These are phyloP conservation scores for Pholiota conissans DNA, from an alignment of 768 basidiomycete species.

Conservation along the genomic window DNA sequence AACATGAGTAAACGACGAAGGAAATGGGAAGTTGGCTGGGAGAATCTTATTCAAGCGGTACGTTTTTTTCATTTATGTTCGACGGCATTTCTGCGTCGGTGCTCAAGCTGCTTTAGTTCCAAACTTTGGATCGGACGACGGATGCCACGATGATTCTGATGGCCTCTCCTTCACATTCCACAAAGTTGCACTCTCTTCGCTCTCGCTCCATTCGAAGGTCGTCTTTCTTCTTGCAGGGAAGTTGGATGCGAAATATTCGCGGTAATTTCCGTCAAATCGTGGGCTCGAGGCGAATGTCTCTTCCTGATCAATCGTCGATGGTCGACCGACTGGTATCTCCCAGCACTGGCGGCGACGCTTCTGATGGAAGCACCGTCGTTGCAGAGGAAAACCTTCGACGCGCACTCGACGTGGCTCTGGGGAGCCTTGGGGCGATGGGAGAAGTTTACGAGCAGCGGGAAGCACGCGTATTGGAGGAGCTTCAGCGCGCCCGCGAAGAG, in stretches of 20 bases:
- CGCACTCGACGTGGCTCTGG: slow-evolving; percentile 66
- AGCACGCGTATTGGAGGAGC: slow-evolving; percentile 69
- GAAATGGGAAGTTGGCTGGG: slow-evolving; percentile 78
- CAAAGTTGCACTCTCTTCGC: slow-evolving; percentile 60
- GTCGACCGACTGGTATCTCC: slow-evolving; percentile 47
- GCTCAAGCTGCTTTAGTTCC: slow-evolving; percentile 50
- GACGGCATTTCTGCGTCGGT: neutral
- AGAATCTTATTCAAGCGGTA: slow-evolving; percentile 71
- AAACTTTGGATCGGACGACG: slow-evolving; percentile 76
- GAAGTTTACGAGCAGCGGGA: slow-evolving; percentile 70
- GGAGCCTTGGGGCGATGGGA: slow-evolving; percentile 62
- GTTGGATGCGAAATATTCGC: slow-evolving; percentile 52
- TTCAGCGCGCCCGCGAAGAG: slow-evolving; percentile 64
- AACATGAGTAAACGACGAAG: slow-evolving; percentile 67
- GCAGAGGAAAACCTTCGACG: slow-evolving; percentile 67
- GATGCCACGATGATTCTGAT: slow-evolving; percentile 76
- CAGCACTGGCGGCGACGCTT: slow-evolving; percentile 51
- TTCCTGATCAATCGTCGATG: slow-evolving; percentile 42
- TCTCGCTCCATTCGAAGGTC: slow-evolving; percentile 73
- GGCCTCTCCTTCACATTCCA: slow-evolving; percentile 73
- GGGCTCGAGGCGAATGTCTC: slow-evolving; percentile 47
- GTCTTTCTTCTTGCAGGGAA: slow-evolving; percentile 43
- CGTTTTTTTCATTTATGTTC: slow-evolving; percentile 20
- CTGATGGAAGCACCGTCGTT: slow-evolving; percentile 50
- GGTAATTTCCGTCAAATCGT: slow-evolving; percentile 61